phyloP scores from a whole-genome alignment of 331 rosid genomes.

The Phaseolus coccineus region DNA sequence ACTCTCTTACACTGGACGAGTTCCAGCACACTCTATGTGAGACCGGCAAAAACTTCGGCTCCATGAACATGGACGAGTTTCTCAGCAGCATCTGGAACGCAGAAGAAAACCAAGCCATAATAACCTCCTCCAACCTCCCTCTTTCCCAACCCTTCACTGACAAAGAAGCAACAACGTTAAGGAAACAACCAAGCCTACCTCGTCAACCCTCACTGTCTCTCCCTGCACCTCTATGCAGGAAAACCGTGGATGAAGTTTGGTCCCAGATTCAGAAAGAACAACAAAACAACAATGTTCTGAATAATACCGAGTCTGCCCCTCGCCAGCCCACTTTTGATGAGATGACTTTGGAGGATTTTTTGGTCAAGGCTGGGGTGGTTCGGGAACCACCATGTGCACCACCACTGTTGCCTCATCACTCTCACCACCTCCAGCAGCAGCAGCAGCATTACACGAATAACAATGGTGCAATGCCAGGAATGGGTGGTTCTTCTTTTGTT shows the following conservation, averaged over 20 bases:
- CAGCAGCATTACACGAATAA: background rate
- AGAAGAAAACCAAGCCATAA: constrained; percentile 63
- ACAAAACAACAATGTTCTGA: constrained; percentile 26
- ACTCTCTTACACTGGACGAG: constrained; percentile 89
- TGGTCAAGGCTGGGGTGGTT: constrained; percentile 91
- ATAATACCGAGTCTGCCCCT: constrained; percentile 56
- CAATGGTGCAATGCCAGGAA: constrained; percentile 24
- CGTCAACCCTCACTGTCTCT: constrained; percentile 77
- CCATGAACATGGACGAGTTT: constrained; percentile 99
- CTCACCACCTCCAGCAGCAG: background rate
- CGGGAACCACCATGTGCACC: constrained; percentile 53
- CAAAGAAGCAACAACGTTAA: constrained; percentile 31
- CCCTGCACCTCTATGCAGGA: constrained; percentile 76
- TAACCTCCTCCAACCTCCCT: background rate
- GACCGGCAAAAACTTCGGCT: constrained; percentile 80
- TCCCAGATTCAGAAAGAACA: constrained; percentile 73
- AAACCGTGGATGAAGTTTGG: constrained; percentile 97
- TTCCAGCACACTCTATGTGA: constrained; percentile 82
- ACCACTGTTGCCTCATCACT: constrained; percentile 11
- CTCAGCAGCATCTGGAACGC: constrained; percentile 89
- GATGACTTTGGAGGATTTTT: constrained; percentile 95
- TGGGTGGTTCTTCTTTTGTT: constrained; percentile 53
- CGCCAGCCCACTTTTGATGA: constrained; percentile 90
- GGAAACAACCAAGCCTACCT: constrained; percentile 62
- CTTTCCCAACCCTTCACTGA: constrained; percentile 9